Conservation (phyloP, 2,329 filamentous ascomycete genomes). For the Talaromyces marneffei region DNA sequence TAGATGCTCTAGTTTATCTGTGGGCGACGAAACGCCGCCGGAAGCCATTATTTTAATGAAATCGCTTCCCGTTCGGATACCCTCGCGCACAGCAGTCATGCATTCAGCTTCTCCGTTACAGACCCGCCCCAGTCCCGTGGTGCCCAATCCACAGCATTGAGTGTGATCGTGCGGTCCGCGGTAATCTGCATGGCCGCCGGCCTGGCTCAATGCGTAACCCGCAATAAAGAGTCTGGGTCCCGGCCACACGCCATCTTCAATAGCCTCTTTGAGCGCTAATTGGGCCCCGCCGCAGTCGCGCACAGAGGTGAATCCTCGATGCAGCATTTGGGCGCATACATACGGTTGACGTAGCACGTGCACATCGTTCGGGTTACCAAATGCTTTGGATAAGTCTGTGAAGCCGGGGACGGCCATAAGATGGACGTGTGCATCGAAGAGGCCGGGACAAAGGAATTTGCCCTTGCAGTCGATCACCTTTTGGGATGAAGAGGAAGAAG, state of each 20-base stretch:
- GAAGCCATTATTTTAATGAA: conserved; percentile 59
- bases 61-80: conserved; percentile 52
- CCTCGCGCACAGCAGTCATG: conserved; percentile 47
- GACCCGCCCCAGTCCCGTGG: conserved; percentile 36
- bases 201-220: conserved; percentile 51
- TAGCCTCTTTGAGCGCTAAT: conserved; percentile 48
- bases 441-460: conserved; percentile 40
- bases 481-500: not conserved
- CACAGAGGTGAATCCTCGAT: conserved; percentile 54
- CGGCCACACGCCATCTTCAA: conserved; percentile 50
- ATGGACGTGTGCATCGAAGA: conserved; percentile 51
- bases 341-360: conserved; percentile 11
- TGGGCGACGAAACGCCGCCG: conserved; percentile 53
- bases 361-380: conserved; percentile 2
- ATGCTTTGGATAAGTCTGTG: not conserved
- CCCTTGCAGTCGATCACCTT: not conserved
- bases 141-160: conserved; percentile 45
- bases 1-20: conserved; percentile 48
- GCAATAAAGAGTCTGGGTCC: conserved; percentile 54
- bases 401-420: conserved; percentile 43
- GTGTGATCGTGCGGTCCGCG: conserved; percentile 36
- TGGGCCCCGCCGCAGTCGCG: conserved; percentile 55
- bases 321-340: conserved; percentile 43
- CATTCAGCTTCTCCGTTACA: conserved; percentile 54
- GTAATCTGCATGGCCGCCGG: conserved; percentile 54